A percentile compares a stretch with the other conserved stretches of the same genome.
Conservation (phyloP, 306 rosid species). For the Ormosia emarginata region DNA sequence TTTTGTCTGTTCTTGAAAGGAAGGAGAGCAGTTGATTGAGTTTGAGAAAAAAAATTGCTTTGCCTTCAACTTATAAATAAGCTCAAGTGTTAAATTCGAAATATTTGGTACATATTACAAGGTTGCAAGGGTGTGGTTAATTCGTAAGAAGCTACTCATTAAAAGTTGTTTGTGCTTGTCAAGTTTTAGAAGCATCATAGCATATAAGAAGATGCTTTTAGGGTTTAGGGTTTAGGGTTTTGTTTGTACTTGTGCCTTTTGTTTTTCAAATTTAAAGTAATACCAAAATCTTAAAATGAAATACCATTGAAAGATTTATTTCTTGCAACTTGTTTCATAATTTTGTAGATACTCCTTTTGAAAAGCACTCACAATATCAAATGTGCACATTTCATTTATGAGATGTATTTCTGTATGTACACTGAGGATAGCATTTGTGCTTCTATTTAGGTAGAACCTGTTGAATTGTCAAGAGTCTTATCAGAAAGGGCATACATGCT, state of each 20-base stretch:
- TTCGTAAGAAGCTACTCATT: neutral
- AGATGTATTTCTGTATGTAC: neutral
- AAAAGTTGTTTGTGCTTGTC: neutral
- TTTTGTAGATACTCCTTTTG: neutral
- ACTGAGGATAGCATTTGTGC: slow-evolving; percentile 19
- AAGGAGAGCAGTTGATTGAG: neutral
- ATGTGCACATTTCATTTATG: neutral
- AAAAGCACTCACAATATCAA: neutral
- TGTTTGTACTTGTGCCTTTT: slow-evolving; percentile 7
- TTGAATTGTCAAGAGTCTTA: slow-evolving; percentile 56
- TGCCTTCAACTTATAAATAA: neutral
- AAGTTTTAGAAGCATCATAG: neutral
- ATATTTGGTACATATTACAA: neutral
- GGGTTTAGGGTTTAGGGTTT: too few species aligned
- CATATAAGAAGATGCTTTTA: neutral
- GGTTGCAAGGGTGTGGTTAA: neutral
- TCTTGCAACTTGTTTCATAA: neutral
- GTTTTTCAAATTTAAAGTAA: neutral
- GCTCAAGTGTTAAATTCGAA: neutral
- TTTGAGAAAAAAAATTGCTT: neutral
- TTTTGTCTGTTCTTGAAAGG: neutral
- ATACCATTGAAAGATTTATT: neutral
- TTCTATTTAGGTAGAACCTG: slow-evolving; percentile 66
- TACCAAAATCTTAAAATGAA: neutral
- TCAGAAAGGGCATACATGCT: slow-evolving; percentile 83